Conservation (phyloP, 2,329 filamentous ascomycete genomes). For the Pyrenophora graminea region DNA sequence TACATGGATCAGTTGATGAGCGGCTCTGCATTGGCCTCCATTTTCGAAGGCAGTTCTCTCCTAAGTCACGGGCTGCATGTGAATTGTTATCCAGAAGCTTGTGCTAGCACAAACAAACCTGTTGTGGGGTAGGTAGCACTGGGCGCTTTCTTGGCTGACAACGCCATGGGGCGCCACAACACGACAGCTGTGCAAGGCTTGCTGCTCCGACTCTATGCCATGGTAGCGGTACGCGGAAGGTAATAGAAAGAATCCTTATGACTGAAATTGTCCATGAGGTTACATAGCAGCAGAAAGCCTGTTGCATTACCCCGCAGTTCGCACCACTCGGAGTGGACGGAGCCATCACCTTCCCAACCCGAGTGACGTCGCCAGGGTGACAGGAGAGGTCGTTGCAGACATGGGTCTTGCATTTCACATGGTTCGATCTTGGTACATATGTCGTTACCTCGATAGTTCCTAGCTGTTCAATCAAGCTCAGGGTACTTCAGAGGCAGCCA, state of each 20-base stretch:
- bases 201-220: neutral
- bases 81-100: neutral
- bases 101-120: constrained; percentile 9
- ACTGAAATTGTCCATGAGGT: neutral
- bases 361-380: constrained; percentile 21
- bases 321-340: constrained; percentile 26
- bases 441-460: neutral
- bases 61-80: no score
- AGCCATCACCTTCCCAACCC: constrained; percentile 12
- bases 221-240: neutral
- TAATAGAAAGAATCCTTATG: neutral
- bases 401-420: neutral
- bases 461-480: no score
- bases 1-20: no score
- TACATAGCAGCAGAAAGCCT: constrained; percentile 10
- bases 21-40: no score
- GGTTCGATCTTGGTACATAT: neutral
- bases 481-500: neutral
- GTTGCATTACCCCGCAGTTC: constrained; percentile 28
- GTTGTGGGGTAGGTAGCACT: constrained; percentile 14
- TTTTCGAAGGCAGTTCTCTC: no score
- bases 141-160: neutral
- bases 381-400: neutral
- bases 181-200: constrained; percentile 8
- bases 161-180: constrained; percentile 2